Conservation (phyloP, 2,329 filamentous ascomycete genomes). For the Coniochaeta hoffmannii region DNA sequence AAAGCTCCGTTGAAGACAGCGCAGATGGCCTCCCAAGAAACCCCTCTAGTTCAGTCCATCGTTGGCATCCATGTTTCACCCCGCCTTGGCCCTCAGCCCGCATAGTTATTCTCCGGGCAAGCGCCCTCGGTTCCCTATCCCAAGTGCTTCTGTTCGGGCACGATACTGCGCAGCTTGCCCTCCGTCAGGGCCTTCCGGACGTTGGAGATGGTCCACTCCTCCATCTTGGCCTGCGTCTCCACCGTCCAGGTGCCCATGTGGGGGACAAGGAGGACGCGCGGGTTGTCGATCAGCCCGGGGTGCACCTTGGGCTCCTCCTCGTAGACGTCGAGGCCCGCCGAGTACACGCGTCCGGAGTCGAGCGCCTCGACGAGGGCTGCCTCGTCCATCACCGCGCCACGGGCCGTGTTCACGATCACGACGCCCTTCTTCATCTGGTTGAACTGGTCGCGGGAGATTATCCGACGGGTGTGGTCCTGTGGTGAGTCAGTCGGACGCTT, state of each 20-base stretch:
- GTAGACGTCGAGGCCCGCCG: conserved; percentile 72
- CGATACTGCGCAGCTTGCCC: conserved; percentile 58
- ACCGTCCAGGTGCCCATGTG: conserved; percentile 82
- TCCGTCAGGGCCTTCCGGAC: conserved; percentile 54
- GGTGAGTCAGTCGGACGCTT: not conserved
- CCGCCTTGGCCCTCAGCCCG: not conserved
- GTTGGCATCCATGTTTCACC: not conserved
- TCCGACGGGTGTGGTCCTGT: conserved; percentile 60
- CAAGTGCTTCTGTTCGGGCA: conserved; percentile 58
- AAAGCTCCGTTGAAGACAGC: not conserved
- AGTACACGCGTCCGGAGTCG: conserved; percentile 60
- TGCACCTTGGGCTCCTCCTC: conserved; percentile 75
- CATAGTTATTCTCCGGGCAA: not conserved
- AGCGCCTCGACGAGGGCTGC: conserved; percentile 69
- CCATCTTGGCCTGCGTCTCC: conserved; percentile 61
- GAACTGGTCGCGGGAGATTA: conserved; percentile 65
- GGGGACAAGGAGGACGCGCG: conserved; percentile 66
- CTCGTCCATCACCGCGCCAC: conserved; percentile 78
- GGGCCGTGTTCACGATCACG: conserved; percentile 74
- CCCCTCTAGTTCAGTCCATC: not conserved
- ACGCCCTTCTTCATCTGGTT: conserved; percentile 70
- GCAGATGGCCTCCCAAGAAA: not conserved
- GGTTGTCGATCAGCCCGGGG: conserved; percentile 62
- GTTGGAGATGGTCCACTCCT: conserved; percentile 68
- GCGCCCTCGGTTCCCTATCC: not conserved